phyloP scores from a whole-genome alignment of 352 stramenopile genomes.

The Phytophthora sojae region DNA sequence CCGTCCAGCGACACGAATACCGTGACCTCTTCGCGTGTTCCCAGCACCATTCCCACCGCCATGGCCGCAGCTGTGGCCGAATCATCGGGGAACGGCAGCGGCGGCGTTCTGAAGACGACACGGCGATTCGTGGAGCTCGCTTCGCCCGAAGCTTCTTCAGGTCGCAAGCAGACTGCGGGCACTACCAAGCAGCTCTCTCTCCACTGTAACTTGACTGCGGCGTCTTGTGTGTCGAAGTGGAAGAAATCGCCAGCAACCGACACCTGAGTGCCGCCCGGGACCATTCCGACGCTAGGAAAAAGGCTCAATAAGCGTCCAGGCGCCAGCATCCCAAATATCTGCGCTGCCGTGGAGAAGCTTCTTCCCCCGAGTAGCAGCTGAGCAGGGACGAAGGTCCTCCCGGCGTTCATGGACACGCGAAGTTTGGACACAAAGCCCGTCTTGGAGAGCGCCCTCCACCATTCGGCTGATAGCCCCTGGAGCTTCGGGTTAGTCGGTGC shows the following conservation, averaged over 20 bases:
- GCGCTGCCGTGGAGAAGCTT: conserved; percentile 8
- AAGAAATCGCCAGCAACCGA: conserved; percentile 60
- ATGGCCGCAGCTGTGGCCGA: conserved; percentile 25
- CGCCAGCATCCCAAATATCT: conserved; percentile 41
- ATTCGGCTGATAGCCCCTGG: conserved; percentile 24
- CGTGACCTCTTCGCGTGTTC: conserved; percentile 49
- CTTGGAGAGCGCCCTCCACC: conserved; percentile 47
- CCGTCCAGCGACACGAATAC: conserved; percentile 66
- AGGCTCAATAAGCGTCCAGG: conserved; percentile 44
- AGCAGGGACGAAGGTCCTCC: conserved; percentile 41
- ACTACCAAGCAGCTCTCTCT: conserved; percentile 43
- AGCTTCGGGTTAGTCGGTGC: conserved; percentile 4
- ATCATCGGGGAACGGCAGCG: conserved; percentile 48
- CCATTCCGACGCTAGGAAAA: conserved; percentile 48
- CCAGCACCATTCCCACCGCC: conserved; percentile 39
- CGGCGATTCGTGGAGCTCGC: conserved; percentile 34
- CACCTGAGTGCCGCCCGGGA: conserved; percentile 57
- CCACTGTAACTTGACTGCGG: conserved; percentile 55
- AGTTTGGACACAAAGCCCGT: conserved; percentile 45
- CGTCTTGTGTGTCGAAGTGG: conserved; percentile 68
- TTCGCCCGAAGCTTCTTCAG: conserved; percentile 8
- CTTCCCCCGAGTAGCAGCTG: conserved; percentile 12
- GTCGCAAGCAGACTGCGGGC: conserved; percentile 38
- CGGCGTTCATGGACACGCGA: conserved; percentile 60
- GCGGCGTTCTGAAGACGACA: conserved; percentile 52